These are phyloP conservation scores for Blastobotrys proliferans DNA, from an alignment of 1,139 yeast genomes.

Conservation along the genomic window DNA sequence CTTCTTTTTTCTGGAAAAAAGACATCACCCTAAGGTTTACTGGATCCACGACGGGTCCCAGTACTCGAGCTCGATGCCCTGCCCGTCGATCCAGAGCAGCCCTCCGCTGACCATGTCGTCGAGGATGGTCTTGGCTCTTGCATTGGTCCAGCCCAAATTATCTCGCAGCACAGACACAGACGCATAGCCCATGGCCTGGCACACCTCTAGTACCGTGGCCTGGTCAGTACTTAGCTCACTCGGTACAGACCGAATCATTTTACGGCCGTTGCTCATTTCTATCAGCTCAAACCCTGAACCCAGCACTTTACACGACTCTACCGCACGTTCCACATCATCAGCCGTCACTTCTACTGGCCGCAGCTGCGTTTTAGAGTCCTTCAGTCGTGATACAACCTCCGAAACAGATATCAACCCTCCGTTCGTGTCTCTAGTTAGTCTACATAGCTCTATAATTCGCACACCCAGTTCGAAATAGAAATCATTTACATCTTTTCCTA, in stretches of 20 bases:
- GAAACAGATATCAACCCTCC: conserved; percentile 73
- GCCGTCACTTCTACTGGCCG: conserved; percentile 37
- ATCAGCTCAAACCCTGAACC: conserved; percentile 48
- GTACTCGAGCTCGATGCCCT: conserved; percentile 52
- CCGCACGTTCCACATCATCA: conserved; percentile 49
- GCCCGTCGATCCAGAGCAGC: conserved; percentile 75
- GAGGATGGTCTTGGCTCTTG: conserved; percentile 58
- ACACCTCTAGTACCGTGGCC: conserved; percentile 62
- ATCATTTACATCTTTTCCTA: conserved; percentile 47
- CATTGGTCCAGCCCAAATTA: conserved; percentile 66
- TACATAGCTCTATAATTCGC: conserved; percentile 69
- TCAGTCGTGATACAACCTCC: conserved; percentile 45
- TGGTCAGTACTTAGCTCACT: conserved; percentile 62
- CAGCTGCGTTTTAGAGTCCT: conserved; percentile 27
- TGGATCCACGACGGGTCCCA: conserved; percentile 49
- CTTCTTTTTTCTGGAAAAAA: no score
- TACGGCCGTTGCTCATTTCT: conserved; percentile 29
- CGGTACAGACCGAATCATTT: conserved; percentile 46
- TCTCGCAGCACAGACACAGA: conserved; percentile 59
- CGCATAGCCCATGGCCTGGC: conserved; percentile 69
- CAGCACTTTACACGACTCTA: conserved; percentile 40
- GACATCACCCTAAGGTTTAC: not conserved
- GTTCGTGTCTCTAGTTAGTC: conserved; percentile 62
- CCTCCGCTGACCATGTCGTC: conserved; percentile 81
- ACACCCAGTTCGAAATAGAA: conserved; percentile 64